These are phyloP conservation scores for Cucumis melo DNA, from an alignment of 306 rosid species.

Conservation along the genomic window DNA sequence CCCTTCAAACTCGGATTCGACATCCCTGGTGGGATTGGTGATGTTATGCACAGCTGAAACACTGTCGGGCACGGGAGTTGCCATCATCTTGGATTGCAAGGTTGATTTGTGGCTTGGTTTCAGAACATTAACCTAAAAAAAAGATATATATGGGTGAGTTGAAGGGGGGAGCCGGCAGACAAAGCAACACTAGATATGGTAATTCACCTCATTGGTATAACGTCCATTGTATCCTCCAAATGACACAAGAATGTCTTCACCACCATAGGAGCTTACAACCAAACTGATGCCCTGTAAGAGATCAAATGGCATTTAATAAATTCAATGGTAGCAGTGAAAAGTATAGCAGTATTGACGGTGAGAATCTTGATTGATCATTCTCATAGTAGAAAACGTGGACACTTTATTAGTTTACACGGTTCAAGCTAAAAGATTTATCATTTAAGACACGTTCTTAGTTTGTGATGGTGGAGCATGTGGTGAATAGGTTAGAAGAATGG, in stretches of 20 bases:
- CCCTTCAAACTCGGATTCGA: constrained; percentile 56
- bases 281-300: constrained; percentile 73
- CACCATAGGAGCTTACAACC: constrained; percentile 56
- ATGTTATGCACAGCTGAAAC: constrained; percentile 50
- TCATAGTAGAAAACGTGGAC: neutral
- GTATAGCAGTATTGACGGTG: neutral
- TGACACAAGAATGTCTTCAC: constrained; percentile 69
- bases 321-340: neutral
- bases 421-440: neutral
- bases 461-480: neutral
- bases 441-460: neutral
- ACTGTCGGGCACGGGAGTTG: constrained; percentile 49
- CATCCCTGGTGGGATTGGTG: constrained; percentile 60
- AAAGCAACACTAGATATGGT: constrained; percentile 8
- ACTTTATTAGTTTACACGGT: neutral
- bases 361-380: neutral
- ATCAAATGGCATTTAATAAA: neutral
- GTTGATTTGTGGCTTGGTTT: constrained; percentile 91
- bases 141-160: constrained; percentile 9
- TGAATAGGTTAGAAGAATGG: neutral
- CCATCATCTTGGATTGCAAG: constrained; percentile 57
- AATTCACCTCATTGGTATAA: constrained; percentile 71
- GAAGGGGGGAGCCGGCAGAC: constrained; percentile 9
- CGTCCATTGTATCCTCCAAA: constrained; percentile 94
- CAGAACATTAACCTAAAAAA: constrained; percentile 59